Evolutionary conservation across 2,329 filamentous ascomycete species (phyloP).

Genomic region (Tympanopsis confertula): DNA sequence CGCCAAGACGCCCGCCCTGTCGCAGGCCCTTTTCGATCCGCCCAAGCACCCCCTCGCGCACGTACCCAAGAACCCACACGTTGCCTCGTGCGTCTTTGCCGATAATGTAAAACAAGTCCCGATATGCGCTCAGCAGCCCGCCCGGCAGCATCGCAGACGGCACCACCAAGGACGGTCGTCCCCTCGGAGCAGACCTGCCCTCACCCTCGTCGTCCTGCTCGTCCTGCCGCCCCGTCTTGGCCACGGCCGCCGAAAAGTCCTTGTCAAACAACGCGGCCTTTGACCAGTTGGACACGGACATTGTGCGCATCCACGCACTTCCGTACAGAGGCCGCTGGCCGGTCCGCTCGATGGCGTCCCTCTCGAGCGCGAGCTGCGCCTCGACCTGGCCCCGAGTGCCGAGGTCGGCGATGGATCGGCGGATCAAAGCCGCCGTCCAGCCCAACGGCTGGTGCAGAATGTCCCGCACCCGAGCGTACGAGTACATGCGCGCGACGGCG

Average conservation of each 20-base stretch:
- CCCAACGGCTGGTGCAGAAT: conserved; percentile 16
- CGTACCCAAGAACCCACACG: conserved; percentile 14
- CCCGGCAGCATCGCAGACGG: conserved; percentile 13
- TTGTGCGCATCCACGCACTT: conserved; percentile 14
- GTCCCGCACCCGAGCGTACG: conserved; percentile 10
- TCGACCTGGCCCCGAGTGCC: conserved; percentile 19
- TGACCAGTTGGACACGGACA: conserved; percentile 18
- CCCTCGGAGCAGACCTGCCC: too few relatives aligned
- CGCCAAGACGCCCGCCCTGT: too few relatives aligned
- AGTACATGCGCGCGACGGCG: conserved; percentile 12
- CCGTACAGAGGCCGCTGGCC: conserved; percentile 17
- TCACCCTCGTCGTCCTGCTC: conserved; percentile 3
- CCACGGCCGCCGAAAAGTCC: conserved; percentile 14
- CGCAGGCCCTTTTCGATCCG: conserved; percentile 7
- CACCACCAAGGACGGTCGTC: too few relatives aligned
- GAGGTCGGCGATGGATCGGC: conserved; percentile 15
- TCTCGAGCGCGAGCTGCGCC: conserved; percentile 16
- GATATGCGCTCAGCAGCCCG: conserved; percentile 10
- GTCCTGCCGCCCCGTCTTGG: conserved; percentile 1
- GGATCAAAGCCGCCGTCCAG: conserved; percentile 12
- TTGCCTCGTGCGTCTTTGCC: conserved; percentile 15
- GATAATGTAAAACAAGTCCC: conserved; percentile 13
- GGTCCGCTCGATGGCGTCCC: conserved; percentile 7
- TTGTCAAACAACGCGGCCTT: conserved; percentile 13
- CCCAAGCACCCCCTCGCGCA: conserved; percentile 11